Evolutionary conservation across 2,329 filamentous ascomycete species (phyloP).

Genomic region (Colletotrichum sp.): DNA sequence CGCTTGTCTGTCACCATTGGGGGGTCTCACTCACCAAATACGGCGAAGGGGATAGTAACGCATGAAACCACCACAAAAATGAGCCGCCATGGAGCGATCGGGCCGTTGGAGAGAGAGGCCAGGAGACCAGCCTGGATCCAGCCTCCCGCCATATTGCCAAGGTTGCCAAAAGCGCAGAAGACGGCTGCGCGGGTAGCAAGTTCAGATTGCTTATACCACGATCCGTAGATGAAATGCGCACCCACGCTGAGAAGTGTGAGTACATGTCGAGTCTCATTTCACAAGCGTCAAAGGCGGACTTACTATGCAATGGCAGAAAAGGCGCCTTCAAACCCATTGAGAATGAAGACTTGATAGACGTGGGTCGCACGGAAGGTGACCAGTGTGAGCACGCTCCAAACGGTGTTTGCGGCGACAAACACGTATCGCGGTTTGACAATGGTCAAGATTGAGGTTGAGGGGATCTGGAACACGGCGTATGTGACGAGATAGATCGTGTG

Average conservation of each 20-base stretch:
- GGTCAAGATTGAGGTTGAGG: slow-evolving; percentile 39
- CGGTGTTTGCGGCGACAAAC: slow-evolving; percentile 40
- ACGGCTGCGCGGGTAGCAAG: slow-evolving; percentile 43
- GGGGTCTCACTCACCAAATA: slow-evolving; percentile 34
- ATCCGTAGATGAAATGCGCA: slow-evolving; percentile 47
- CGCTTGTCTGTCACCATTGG: background rate
- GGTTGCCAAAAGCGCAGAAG: slow-evolving; percentile 45
- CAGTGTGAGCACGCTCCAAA: slow-evolving; percentile 47
- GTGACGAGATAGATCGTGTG: slow-evolving; percentile 37
- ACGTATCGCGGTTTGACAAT: slow-evolving; percentile 13
- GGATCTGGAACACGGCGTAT: slow-evolving; percentile 49
- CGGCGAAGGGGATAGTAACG: slow-evolving; percentile 44
- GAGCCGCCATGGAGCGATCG: slow-evolving; percentile 45
- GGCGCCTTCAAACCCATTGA: slow-evolving; percentile 48
- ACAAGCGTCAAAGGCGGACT: slow-evolving; percentile 11
- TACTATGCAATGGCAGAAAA: slow-evolving; percentile 48
- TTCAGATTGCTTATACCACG: slow-evolving; percentile 48
- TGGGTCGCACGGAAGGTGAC: slow-evolving; percentile 45
- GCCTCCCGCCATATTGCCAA: slow-evolving; percentile 48
- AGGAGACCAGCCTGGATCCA: slow-evolving; percentile 49
- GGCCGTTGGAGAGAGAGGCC: slow-evolving; percentile 35
- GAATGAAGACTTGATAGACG: slow-evolving; percentile 47
- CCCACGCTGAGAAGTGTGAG: slow-evolving; percentile 35
- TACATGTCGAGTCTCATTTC: background rate
- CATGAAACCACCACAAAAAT: slow-evolving; percentile 47